These are phyloP conservation scores for Botrytis cinerea DNA, from an alignment of 2,329 filamentous ascomycete genomes.

Conservation along the genomic window DNA sequence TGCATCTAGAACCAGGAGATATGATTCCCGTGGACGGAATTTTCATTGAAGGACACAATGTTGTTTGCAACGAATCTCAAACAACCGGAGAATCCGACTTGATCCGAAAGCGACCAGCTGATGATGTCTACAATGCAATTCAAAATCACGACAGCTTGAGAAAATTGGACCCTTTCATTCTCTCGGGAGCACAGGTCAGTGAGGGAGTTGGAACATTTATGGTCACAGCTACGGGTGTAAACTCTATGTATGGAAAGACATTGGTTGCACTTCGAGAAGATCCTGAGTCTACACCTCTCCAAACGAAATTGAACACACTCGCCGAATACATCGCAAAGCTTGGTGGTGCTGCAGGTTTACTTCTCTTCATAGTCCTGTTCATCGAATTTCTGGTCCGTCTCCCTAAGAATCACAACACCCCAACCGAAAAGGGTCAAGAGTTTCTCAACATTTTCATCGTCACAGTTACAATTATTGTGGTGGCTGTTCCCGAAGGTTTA, in stretches of 20 bases:
- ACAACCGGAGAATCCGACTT: slow-evolving; percentile 76
- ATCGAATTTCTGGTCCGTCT: slow-evolving; percentile 73
- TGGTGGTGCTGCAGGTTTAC: slow-evolving; percentile 67
- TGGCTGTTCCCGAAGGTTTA: slow-evolving; percentile 68
- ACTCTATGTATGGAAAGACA: slow-evolving; percentile 75
- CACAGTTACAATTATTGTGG: slow-evolving; percentile 66
- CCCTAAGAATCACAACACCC: slow-evolving; percentile 49
- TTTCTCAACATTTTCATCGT: slow-evolving; percentile 66
- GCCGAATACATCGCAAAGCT: slow-evolving; percentile 81
- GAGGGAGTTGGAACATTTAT: slow-evolving; percentile 76
- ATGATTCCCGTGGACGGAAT: slow-evolving; percentile 73
- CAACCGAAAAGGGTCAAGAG: slow-evolving; percentile 59
- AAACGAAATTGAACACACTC: slow-evolving; percentile 74
- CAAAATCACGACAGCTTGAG: slow-evolving; percentile 59
- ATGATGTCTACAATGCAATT: slow-evolving; percentile 65
- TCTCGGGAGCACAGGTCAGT: slow-evolving; percentile 76
- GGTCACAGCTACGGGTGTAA: slow-evolving; percentile 71
- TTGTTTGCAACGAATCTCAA: slow-evolving; percentile 73
- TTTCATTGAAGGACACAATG: slow-evolving; percentile 64
- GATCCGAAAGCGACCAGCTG: slow-evolving; percentile 65
- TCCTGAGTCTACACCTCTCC: slow-evolving; percentile 74
- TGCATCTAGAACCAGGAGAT: slow-evolving; percentile 73
- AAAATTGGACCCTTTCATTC: slow-evolving; percentile 77
- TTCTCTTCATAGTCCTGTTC: slow-evolving; percentile 77
- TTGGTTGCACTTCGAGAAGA: slow-evolving; percentile 78